A percentile compares a stretch with the other conserved stretches of the same genome.
Evolutionary conservation across 306 rosid genomes (phyloP).

Genomic region (Carpinus viminea): DNA sequence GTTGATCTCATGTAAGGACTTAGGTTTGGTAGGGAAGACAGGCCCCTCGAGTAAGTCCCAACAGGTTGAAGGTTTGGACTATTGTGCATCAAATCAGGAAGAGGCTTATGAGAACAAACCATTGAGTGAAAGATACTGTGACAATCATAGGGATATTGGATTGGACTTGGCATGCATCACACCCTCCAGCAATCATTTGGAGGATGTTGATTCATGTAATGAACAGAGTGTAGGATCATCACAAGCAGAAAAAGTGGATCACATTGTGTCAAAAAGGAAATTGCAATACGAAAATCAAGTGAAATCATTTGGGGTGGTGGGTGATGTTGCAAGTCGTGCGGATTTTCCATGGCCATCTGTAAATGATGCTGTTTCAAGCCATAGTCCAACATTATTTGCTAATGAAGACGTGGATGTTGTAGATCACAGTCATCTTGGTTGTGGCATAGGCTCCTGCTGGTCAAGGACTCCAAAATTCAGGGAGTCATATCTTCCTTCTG

Average conservation of each 20-base stretch:
- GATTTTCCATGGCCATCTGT: slow-evolving; percentile 57
- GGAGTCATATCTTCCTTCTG: slow-evolving; percentile 38
- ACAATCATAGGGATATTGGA: slow-evolving; percentile 42
- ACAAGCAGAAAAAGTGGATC: slow-evolving; percentile 41
- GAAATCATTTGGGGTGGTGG: slow-evolving; percentile 30
- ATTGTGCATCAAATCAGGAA: slow-evolving; percentile 25
- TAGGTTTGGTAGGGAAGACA: slow-evolving; percentile 20
- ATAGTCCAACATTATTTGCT: slow-evolving; percentile 18
- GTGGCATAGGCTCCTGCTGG: slow-evolving; percentile 69
- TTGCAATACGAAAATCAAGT: slow-evolving; percentile 29
- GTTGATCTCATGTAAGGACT: slow-evolving; percentile 32
- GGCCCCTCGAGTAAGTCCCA: slow-evolving; percentile 12
- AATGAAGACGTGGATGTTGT: slow-evolving; percentile 45
- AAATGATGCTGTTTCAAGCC: slow-evolving; percentile 39
- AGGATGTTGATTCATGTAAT: slow-evolving; percentile 40
- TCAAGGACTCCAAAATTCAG: slow-evolving; percentile 69
- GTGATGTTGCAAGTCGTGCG: slow-evolving; percentile 35
- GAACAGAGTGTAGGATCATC: slow-evolving; percentile 26
- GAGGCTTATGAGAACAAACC: slow-evolving; percentile 31
- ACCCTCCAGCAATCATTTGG: slow-evolving; percentile 41
- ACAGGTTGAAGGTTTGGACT: slow-evolving; percentile 33
- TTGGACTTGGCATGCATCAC: slow-evolving; percentile 33
- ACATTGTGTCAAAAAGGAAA: slow-evolving; percentile 25
- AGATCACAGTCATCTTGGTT: slow-evolving; percentile 46
- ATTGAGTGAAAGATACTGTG: slow-evolving; percentile 43